phyloP scores from a whole-genome alignment of 441 rosid species.

The Populus trichocarpa region DNA sequence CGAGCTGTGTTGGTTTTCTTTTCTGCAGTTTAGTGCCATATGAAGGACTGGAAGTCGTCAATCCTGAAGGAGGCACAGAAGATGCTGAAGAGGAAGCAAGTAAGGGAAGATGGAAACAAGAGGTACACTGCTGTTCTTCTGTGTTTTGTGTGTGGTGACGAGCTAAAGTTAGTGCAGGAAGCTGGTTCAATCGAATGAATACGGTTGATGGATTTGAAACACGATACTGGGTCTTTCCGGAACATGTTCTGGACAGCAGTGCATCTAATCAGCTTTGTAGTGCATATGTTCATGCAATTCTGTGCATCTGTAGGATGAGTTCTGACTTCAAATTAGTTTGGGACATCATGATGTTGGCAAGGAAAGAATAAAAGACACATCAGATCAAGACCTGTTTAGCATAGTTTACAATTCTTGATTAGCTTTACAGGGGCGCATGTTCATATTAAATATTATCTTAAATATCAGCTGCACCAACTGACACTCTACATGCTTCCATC shows the following conservation, averaged over 20 bases:
- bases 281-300: background rate
- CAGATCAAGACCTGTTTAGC: background rate
- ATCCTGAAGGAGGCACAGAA: conserved; percentile 93
- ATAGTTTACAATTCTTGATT: background rate
- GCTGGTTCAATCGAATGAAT: background rate
- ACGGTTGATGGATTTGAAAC: background rate
- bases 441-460: background rate
- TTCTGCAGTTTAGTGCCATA: conserved; percentile 60
- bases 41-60: conserved; percentile 89
- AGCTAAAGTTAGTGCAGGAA: background rate
- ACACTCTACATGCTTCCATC: background rate
- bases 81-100: conserved; percentile 96
- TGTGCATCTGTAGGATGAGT: background rate
- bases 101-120: conserved; percentile 92
- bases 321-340: background rate
- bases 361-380: background rate
- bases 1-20: conserved; percentile 17
- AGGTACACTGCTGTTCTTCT: conserved; percentile 35
- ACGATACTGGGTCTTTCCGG: background rate
- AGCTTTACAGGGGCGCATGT: background rate
- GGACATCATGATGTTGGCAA: background rate
- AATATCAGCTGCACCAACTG: background rate
- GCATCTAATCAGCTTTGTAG: background rate
- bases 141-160: background rate
- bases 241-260: background rate